Percentiles rank a stretch among this genome's conserved stretches.
Conservation (phyloP, 116 monocot genomes). For the Iris pallida region DNA sequence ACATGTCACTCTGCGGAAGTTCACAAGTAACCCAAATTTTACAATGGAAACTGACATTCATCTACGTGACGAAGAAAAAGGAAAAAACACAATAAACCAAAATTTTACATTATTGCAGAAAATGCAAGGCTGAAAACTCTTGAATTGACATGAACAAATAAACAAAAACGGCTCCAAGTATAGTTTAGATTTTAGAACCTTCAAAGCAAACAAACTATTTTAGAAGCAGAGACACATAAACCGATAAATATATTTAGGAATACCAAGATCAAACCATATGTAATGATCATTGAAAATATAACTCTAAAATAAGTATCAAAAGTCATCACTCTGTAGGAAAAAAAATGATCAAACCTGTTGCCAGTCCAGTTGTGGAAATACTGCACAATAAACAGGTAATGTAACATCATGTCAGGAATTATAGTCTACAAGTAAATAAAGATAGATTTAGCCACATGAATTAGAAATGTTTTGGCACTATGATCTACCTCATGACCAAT, state of each 20-base stretch:
- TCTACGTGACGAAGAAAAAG: background rate
- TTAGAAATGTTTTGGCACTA: background rate
- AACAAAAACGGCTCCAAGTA: no score
- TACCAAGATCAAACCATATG: no score
- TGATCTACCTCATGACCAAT: conserved; percentile 92
- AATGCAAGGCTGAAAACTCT: no score
- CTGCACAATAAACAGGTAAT: conserved; percentile 40
- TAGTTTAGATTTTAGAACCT: no score
- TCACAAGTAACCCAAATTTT: background rate
- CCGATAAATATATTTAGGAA: no score
- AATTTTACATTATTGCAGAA: no score
- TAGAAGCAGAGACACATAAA: no score
- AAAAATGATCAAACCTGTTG: conserved; percentile 60
- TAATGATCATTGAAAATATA: no score
- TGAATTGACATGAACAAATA: no score
- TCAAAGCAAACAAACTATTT: no score
- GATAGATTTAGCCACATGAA: background rate
- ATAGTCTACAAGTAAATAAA: background rate
- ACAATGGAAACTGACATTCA: conserved; percentile 2
- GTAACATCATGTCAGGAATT: conserved; percentile 2
- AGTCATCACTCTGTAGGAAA: background rate
- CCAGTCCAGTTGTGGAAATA: conserved; percentile 99
- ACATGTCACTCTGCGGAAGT: conserved; percentile 79
- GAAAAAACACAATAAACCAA: background rate
- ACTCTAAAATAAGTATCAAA: no score